Evolutionary conservation across 257 asterid species (phyloP).

Genomic region (Nicotiana tabacum): DNA sequence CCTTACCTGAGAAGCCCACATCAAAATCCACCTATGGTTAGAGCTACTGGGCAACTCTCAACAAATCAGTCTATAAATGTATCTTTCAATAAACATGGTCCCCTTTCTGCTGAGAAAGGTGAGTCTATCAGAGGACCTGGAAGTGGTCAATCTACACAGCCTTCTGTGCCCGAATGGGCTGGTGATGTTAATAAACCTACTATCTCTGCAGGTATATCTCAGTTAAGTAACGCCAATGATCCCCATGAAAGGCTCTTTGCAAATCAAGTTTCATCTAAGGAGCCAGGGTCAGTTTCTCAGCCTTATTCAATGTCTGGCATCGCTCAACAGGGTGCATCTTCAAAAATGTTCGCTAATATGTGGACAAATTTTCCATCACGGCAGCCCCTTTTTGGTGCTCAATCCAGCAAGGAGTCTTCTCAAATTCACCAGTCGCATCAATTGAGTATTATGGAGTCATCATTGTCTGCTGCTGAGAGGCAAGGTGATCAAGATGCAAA

Average conservation of each 20-base stretch:
- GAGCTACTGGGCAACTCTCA: slow-evolving; percentile 37
- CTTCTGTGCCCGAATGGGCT: slow-evolving; percentile 35
- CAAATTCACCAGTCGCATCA: slow-evolving; percentile 33
- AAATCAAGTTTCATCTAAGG: slow-evolving; percentile 27
- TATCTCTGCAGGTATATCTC: slow-evolving; percentile 24
- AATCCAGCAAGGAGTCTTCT: slow-evolving; percentile 32
- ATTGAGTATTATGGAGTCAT: slow-evolving; percentile 43
- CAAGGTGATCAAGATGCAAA: slow-evolving; percentile 29
- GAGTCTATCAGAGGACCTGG: slow-evolving; percentile 19
- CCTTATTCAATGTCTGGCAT: slow-evolving; percentile 25
- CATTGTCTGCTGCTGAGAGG: slow-evolving; percentile 35
- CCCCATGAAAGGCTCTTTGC: slow-evolving; percentile 36
- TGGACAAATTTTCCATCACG: slow-evolving; percentile 46
- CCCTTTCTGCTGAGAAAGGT: slow-evolving; percentile 36
- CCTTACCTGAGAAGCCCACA: slow-evolving; percentile 39
- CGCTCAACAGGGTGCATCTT: slow-evolving; percentile 31
- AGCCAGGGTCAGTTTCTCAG: slow-evolving; percentile 33
- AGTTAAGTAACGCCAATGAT: slow-evolving; percentile 27
- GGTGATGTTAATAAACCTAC: slow-evolving; percentile 27
- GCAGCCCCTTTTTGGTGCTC: slow-evolving; percentile 29
- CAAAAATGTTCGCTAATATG: slow-evolving; percentile 30
- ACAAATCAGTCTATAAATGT: slow-evolving; percentile 14
- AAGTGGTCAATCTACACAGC: slow-evolving; percentile 29
- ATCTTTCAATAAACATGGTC: slow-evolving; percentile 29
- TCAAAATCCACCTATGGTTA: slow-evolving; percentile 40